These are phyloP conservation scores for Rhododendron griersonianum DNA, from an alignment of 148 eudicot genomes.

Conservation along the genomic window DNA sequence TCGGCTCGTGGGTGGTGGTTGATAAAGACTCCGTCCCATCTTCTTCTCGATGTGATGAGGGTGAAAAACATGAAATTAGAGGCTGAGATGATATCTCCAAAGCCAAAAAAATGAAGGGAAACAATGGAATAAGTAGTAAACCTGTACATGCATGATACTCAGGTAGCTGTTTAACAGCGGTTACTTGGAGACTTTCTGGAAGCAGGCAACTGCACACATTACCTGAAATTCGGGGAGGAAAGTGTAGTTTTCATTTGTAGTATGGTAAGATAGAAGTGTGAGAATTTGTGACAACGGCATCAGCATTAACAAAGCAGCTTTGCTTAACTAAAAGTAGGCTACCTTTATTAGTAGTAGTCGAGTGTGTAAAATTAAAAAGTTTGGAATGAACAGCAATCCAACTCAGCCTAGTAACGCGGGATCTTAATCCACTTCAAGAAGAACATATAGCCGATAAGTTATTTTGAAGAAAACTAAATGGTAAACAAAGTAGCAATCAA, in stretches of 20 bases:
- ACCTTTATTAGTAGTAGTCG: not conserved
- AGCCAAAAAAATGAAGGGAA: not conserved
- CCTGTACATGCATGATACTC: slow-evolving; percentile 65
- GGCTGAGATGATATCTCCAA: not conserved
- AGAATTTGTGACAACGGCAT: not conserved
- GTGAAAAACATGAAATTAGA: not conserved
- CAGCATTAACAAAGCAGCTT: not conserved
- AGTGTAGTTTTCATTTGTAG: not conserved
- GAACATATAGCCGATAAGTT: not conserved
- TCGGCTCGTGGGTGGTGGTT: slow-evolving; percentile 33
- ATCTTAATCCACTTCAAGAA: not conserved
- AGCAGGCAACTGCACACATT: slow-evolving; percentile 73
- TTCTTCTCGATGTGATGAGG: slow-evolving; percentile 28
- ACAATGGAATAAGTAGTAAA: slow-evolving; percentile 10
- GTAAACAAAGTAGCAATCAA: not conserved
- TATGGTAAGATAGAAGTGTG: not conserved
- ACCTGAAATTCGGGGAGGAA: slow-evolving; percentile 34
- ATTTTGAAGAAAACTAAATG: not conserved
- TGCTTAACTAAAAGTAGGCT: not conserved
- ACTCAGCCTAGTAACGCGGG: not conserved
- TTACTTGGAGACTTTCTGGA: slow-evolving; percentile 77
- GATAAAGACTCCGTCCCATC: slow-evolving; percentile 45
- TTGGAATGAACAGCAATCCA: not conserved
- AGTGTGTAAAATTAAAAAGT: not conserved
- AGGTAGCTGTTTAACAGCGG: slow-evolving; percentile 62